Conservation (phyloP, 1,139 yeast genomes). For the Arxiozyma slooffiae region DNA sequence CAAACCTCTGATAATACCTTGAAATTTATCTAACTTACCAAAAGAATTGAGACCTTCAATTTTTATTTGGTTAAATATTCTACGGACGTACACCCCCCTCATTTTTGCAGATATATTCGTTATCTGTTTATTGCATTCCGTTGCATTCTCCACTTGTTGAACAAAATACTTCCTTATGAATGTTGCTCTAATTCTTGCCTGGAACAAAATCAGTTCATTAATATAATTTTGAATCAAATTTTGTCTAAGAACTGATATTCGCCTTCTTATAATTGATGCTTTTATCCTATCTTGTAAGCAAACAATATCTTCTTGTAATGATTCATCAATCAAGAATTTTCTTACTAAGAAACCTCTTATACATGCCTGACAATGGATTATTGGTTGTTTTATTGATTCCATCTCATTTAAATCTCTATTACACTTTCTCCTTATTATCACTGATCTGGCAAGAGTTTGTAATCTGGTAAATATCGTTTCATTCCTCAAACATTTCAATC, state of each 20-base stretch:
- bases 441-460: slow-evolving; percentile 36
- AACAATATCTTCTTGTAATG: neutral
- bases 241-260: neutral
- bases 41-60: slow-evolving; percentile 1
- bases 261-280: slow-evolving; percentile 25
- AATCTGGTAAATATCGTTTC: slow-evolving; percentile 12
- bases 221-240: neutral
- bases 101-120: slow-evolving; percentile 35
- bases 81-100: slow-evolving; percentile 39
- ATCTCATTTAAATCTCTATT: slow-evolving; percentile 1
- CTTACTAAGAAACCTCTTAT: slow-evolving; percentile 16
- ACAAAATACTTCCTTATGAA: neutral
- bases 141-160: neutral
- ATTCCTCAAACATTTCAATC: slow-evolving; percentile 4
- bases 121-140: neutral
- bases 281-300: slow-evolving; percentile 7
- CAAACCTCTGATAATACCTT: slow-evolving; percentile 39
- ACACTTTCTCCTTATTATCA: slow-evolving; percentile 4
- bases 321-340: neutral
- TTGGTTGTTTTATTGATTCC: slow-evolving; percentile 2
- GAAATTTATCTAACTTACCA: slow-evolving; percentile 29
- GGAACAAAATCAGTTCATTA: neutral
- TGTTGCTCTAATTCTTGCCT: neutral
- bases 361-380: slow-evolving; percentile 7
- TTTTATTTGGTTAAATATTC: neutral